Base-by-base conservation (phyloP, 2,329 filamentous ascomycete species). In the Ceratocystis alfenasii region DNA sequence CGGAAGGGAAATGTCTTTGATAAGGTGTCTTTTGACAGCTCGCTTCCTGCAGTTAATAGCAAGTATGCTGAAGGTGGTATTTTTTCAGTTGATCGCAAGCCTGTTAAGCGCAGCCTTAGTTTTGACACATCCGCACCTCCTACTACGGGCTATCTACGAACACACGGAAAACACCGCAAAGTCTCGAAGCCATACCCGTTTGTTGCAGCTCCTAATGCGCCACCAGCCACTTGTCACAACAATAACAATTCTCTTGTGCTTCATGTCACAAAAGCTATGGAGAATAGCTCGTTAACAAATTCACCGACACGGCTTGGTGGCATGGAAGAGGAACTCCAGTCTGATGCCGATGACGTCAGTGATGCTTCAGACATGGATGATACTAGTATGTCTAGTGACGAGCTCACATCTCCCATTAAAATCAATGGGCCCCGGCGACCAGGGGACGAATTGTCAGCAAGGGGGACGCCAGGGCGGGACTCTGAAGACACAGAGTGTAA, bases 11-110 rank as follows among this genome's bases (percentile, higher is more conserved):
- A 78, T 67, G 75, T 80, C 10, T 85, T 83, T 68, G 79, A 81
- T 41, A 82, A 78, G 68, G 76, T 85, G 36, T 75, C 79, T 48
- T 82, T 85, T 62, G 80, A 82, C 30, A 77, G 80, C 4, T 76
- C 76, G 17, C 74, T 84, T 41, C 79, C 81, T 0, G 72, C 79
- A 65, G 81, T 82, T 55, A 83, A 80, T 69, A 82, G 80, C 69
- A 85, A 85, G 69, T 85, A 85, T 68, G 79, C 82, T 69, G 78
- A 79, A 59, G 81, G 79, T 3, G 83, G 83, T 15, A 76, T 78
- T 1, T 85, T 82, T 68, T 78, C 81, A 67, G 81, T 78, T 71
- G 72, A 71, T 62, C 71, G 75, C 70, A 71, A 74, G 22, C 70
- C 72, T 65, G 41, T 71, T 53, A 71, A 74, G 50, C 72, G 71